A percentile compares a stretch with the other conserved stretches of the same genome.
Evolutionary conservation across 768 basidiomycete species (phyloP).

Genomic region (Tricholoma furcatifolium): DNA sequence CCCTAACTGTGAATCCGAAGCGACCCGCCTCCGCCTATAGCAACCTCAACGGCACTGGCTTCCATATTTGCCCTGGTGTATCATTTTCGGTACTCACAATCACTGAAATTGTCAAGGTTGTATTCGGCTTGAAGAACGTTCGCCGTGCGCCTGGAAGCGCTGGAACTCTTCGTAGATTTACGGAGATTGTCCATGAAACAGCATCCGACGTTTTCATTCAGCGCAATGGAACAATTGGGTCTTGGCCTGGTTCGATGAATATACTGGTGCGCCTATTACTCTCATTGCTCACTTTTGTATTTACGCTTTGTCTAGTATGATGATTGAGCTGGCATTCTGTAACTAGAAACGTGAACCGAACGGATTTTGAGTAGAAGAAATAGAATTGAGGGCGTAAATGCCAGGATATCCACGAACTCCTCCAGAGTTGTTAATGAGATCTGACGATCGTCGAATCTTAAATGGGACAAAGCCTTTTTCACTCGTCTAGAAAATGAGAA

Average conservation of each 20-base stretch:
- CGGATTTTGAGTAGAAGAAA: too few relatives aligned
- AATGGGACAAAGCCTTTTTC: too few relatives aligned
- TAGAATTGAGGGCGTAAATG: too few relatives aligned
- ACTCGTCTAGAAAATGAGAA: too few relatives aligned
- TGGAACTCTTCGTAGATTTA: slow-evolving; percentile 36
- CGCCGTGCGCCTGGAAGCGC: slow-evolving; percentile 44
- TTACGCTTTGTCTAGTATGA: too few relatives aligned
- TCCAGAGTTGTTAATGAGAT: too few relatives aligned
- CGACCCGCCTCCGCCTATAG: slow-evolving; percentile 30
- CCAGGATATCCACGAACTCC: too few relatives aligned
- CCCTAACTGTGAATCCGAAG: slow-evolving; percentile 34
- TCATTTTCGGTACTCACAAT: slow-evolving; percentile 36
- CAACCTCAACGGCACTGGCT: slow-evolving; percentile 32
- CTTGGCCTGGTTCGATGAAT: slow-evolving; percentile 37
- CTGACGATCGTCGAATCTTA: too few relatives aligned
- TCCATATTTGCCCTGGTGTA: slow-evolving; percentile 39
- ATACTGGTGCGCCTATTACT: slow-evolving; percentile 22
- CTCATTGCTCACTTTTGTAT: too few relatives aligned
- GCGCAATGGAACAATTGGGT: slow-evolving; percentile 29
- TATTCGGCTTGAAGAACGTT: slow-evolving; percentile 44
- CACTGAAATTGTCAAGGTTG: slow-evolving; percentile 41
- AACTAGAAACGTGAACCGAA: too few relatives aligned
- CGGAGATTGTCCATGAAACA: slow-evolving; percentile 27
- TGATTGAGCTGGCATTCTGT: too few relatives aligned
- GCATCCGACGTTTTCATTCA: slow-evolving; percentile 32